phyloP scores from a whole-genome alignment of 148 eudicot genomes.

The Arbutus unedo region DNA sequence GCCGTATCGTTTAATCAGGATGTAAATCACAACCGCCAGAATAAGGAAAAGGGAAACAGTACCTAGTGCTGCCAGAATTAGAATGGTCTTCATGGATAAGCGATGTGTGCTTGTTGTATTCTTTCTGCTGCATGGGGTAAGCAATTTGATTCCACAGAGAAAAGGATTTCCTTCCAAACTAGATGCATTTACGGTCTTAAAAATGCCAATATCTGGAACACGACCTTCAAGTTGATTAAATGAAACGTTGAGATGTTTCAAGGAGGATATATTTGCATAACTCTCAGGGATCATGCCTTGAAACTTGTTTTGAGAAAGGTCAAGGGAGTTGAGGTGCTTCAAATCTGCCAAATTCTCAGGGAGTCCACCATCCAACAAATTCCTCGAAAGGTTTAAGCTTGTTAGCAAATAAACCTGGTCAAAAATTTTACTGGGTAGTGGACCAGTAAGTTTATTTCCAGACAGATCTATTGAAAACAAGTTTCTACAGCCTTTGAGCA shows the following conservation, averaged over 20 bases:
- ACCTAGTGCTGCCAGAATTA: slow-evolving; percentile 45
- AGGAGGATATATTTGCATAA: slow-evolving; percentile 31
- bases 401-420: slow-evolving; percentile 31
- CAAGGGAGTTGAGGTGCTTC: slow-evolving; percentile 44
- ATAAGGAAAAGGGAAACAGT: slow-evolving; percentile 31
- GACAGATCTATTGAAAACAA: slow-evolving; percentile 65
- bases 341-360: slow-evolving; percentile 51
- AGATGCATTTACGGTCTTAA: slow-evolving; percentile 32
- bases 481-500: slow-evolving; percentile 62
- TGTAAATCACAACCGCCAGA: slow-evolving; percentile 23
- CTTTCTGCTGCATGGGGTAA: slow-evolving; percentile 34
- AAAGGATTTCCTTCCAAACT: slow-evolving; percentile 62
- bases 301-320: slow-evolving; percentile 62
- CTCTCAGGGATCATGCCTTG: slow-evolving; percentile 61
- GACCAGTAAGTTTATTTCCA: slow-evolving; percentile 52
- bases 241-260: slow-evolving; percentile 63
- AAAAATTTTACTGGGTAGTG: slow-evolving; percentile 36
- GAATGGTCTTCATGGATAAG: slow-evolving; percentile 33
- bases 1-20: slow-evolving; percentile 12
- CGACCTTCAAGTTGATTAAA: slow-evolving; percentile 76
- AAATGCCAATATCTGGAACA: slow-evolving; percentile 42
- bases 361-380: slow-evolving; percentile 54
- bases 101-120: slow-evolving; percentile 15
- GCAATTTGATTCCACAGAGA: slow-evolving; percentile 59
- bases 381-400: slow-evolving; percentile 62